Base-by-base conservation (phyloP, 345 rosid species). In the Cochlearia excelsa region DNA sequence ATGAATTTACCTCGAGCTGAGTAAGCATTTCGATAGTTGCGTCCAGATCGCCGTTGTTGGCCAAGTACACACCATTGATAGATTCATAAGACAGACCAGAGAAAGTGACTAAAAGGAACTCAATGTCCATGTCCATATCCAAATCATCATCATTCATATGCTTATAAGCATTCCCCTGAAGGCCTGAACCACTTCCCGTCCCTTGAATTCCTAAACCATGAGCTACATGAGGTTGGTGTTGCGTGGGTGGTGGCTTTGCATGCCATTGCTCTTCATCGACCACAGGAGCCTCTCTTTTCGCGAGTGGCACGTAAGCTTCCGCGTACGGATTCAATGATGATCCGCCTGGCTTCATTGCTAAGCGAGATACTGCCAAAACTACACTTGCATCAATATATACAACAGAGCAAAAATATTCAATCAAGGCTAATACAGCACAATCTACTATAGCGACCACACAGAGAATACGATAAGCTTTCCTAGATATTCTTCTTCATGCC, bases 311-410 rank as follows among this genome's bases (percentile, higher is more conserved):
- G 46, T 88, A 92, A 5, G 93, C 75, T 31, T 83, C 80, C 11
- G 96, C 98, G 56, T 84, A 57, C 0, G 96, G 96, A 56, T 92
- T 92, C 81, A 92, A 64, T 3, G 87, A 29, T 48, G 95, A 88
- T 50, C 63, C 66, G 63, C 83, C 79, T 1, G 79, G 74, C 78
- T 78, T 84, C 98, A 88, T 88, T 34, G 67, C 54, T 49, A 35
- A 46, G 46, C 6, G 62, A 16, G 54, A 49, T 53, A 54, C 77
- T 71, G 33, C 10, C n/a, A 29, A 37, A 54, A 48, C 9, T 9
- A 3, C 2, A 38, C 7, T 38, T 4, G 43, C 1, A 39, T 2
- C 43, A 7, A 39, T 1, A 39, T 3, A 35, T 7, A 26, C 1
- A 43, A 54, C 9, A 33, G 44, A 29, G 6, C 31, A 54, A 38